phyloP scores from a whole-genome alignment of 1,284 basidiomycete species.

The Megacollybia platyphylla region DNA sequence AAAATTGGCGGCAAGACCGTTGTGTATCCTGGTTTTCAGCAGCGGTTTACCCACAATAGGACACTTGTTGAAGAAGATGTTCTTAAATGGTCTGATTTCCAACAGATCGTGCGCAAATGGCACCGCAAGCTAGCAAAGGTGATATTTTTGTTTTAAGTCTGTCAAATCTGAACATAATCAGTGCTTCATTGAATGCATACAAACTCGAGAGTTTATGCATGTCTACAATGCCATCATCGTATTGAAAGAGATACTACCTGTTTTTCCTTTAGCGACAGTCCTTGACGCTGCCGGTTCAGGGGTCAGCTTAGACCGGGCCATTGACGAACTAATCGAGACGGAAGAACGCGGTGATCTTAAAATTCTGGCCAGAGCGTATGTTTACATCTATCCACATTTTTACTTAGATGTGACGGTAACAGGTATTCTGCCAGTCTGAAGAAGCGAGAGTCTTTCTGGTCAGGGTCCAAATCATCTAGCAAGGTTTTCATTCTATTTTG shows the following conservation, averaged over 20 bases:
- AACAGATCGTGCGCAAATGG: slow-evolving; percentile 70
- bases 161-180: slow-evolving; percentile 14
- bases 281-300: slow-evolving; percentile 35
- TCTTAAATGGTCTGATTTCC: slow-evolving; percentile 61
- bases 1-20: slow-evolving; percentile 54
- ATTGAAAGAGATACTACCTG: slow-evolving; percentile 78
- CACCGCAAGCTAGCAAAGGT: slow-evolving; percentile 64
- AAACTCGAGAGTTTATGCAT: slow-evolving; percentile 84
- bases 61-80: slow-evolving; percentile 38
- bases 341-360: slow-evolving; percentile 78
- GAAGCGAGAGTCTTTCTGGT: slow-evolving; percentile 54
- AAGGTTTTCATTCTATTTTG: slow-evolving; percentile 4
- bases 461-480: slow-evolving; percentile 20
- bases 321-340: slow-evolving; percentile 57
- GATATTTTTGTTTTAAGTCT: slow-evolving; percentile 10
- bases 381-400: slow-evolving; percentile 5
- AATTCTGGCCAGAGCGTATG: slow-evolving; percentile 68
- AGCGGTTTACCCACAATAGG: slow-evolving; percentile 32
- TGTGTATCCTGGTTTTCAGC: slow-evolving; percentile 55
- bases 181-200: slow-evolving; percentile 52
- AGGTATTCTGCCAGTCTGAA: slow-evolving; percentile 64
- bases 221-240: slow-evolving; percentile 89
- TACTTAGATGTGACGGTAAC: background rate
- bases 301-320: slow-evolving; percentile 39
- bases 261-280: slow-evolving; percentile 68